These are phyloP conservation scores for Hylodesmum podocarpum DNA, from an alignment of 306 rosid genomes.

Conservation along the genomic window DNA sequence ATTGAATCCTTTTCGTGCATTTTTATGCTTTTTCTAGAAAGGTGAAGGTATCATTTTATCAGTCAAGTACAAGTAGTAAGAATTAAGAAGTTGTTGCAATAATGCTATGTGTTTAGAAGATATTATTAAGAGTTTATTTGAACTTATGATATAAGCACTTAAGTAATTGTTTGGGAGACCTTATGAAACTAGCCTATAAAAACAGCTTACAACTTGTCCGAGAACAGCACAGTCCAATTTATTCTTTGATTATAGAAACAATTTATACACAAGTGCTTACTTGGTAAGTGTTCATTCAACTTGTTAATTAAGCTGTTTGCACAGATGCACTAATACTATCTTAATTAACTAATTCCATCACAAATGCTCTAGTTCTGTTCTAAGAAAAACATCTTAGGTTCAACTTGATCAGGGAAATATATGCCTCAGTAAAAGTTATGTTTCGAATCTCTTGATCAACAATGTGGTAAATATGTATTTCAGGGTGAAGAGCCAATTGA, in stretches of 20 bases:
- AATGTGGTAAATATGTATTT: slow-evolving; percentile 28
- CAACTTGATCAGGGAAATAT: neutral
- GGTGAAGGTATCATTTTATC: neutral
- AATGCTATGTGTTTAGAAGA: neutral
- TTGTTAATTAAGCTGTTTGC: neutral
- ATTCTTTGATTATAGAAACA: neutral
- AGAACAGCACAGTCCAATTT: neutral
- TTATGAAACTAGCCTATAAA: neutral
- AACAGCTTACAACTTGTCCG: neutral
- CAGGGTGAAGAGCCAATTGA: slow-evolving; percentile 97
- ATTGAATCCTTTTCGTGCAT: slow-evolving; percentile 7
- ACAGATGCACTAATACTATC: neutral
- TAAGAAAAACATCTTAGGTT: slow-evolving; percentile 2
- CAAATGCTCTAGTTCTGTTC: slow-evolving; percentile 7
- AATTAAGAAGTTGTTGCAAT: slow-evolving; percentile 19
- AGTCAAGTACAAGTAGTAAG: neutral
- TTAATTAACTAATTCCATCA: neutral
- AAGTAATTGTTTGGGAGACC: neutral
- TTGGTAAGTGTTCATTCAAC: neutral
- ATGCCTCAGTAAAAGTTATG: neutral
- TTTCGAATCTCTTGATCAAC: slow-evolving; percentile 12
- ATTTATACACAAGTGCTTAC: neutral
- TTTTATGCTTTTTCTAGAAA: neutral
- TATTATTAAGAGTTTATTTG: neutral
- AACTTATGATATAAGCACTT: neutral